Evolutionary conservation across 495 filamentous ascomycete genomes (phyloP), one percentile per base, ranked within the genome.

Genomic region (Aeminium ludgeri): DNA sequence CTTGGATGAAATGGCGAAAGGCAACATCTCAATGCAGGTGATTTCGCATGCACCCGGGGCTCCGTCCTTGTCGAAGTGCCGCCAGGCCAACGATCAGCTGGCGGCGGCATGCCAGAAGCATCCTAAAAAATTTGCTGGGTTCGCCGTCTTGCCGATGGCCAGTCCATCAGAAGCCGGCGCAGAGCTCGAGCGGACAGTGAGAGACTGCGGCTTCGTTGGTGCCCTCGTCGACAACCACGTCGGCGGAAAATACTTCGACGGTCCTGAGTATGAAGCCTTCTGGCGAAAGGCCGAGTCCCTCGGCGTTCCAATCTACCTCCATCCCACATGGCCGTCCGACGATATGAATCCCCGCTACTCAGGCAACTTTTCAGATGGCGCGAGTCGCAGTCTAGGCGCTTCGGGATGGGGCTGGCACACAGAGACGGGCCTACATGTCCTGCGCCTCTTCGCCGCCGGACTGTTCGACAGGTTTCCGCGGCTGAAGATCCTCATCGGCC

Each of bases 261-360:
- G 52, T 10, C 41, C 43, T 4, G 57, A 56, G 17, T 73, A 64
- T 50, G 56, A 60, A 23, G 46, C 53, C 15, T 58, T 73, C 6
- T 78, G 66, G 48, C 53, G 53, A 15, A 57, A 48, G 6, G 70
- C 67, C 4, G 58, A 70, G 37, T 54, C 60, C 11, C 63, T 76
- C 0, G 63, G 70, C 36, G 68, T 74, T 0, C 70, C 73, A 3
- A 58, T 74, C 17, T 78, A 74, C 37, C 61, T 76, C 11, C 74
- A 76, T 43, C 73, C 70, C 2, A 61, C 60, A 0, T 65, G 52
- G 37, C 62, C 67, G 5, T 41, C 58, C 5, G 56, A 57, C 0
- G 43, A 56, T 13, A 55, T 57, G 38, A 25, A 52, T 1, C 41
- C 55, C 10, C 55, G 55, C 0, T 65, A 61, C 45, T 41, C 48